phyloP scores from a whole-genome alignment of 345 rosid species.

The Citrus medica region DNA sequence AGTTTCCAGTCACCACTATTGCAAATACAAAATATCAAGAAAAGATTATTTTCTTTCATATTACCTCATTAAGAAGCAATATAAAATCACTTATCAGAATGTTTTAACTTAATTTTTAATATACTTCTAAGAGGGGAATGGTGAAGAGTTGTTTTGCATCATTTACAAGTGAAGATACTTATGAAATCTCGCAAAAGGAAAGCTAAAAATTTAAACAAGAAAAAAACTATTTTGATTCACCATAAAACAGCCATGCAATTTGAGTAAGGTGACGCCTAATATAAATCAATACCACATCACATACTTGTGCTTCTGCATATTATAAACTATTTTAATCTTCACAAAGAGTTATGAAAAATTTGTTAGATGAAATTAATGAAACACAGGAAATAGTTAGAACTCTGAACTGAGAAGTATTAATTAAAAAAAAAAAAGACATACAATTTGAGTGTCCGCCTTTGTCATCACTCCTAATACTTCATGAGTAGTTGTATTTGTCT shows the following conservation, averaged over 20 bases:
- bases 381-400: background rate
- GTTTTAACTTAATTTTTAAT: background rate
- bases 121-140: background rate
- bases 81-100: background rate
- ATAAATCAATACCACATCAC: background rate
- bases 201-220: background rate
- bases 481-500: constrained; percentile 93
- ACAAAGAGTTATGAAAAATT: background rate
- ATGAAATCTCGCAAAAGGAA: background rate
- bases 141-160: background rate
- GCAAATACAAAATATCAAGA: background rate
- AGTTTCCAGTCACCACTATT: constrained; percentile 1
- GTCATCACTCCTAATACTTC: constrained; percentile 95
- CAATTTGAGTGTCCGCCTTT: constrained; percentile 74
- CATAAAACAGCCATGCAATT: background rate
- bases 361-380: background rate
- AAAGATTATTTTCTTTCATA: background rate
- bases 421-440: constrained; percentile 25
- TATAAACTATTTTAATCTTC: background rate
- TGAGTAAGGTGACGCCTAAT: background rate
- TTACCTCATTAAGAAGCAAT: background rate
- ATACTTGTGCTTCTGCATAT: background rate
- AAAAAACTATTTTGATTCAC: background rate
- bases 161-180: background rate
- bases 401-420: background rate